Base-by-base conservation (phyloP, 805 yeast genomes). In the Helenozyma rhizophorensis region DNA sequence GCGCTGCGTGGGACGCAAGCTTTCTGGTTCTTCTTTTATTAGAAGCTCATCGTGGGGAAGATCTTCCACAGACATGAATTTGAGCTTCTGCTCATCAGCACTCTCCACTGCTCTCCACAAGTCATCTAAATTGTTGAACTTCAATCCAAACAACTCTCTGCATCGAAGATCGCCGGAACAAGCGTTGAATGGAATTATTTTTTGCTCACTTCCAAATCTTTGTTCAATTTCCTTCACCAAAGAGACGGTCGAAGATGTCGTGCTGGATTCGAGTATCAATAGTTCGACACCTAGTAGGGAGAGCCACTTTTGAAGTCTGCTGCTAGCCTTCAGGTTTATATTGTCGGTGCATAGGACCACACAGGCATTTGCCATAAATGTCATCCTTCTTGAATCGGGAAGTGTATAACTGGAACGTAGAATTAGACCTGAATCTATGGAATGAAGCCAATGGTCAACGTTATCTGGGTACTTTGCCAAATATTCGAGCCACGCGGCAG, bases 401-500 rank as follows among this genome's bases (percentile, higher is more conserved):
- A n/a, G n/a, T n/a, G n/a, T n/a, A n/a, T n/a, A n/a, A n/a, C n/a
- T n/a, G n/a, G n/a, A n/a, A n/a, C n/a, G n/a, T n/a, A n/a, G n/a
- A n/a, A n/a, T n/a, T n/a, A n/a, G n/a, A n/a, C n/a, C n/a, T n/a
- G n/a, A n/a, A n/a, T n/a, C n/a, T n/a, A n/a, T n/a, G n/a, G n/a
- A n/a, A 11, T 45, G 24, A 15, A 55, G 42, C 65, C 65, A 60
- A 6, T 30, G 23, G 3, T 33, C 39, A 7, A 51, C 41, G 23
- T 40, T 34, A 6, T 45, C 28, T 1, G 34, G 31, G 4, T 46
- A 27, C 4, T 37, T 25, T 19, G 28, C 27, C 4, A 54, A 33
- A 12, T 25, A 37, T 7, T 43, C 42, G 6, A 50, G 23, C 68
- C 67, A 62, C 2, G 36, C 21, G 13, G 36, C 28, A 14, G 48